Percentiles rank a stretch among this genome's conserved stretches.
phyloP scores from a whole-genome alignment of 2,329 filamentous ascomycete genomes.

The Zasmidium cellare region DNA sequence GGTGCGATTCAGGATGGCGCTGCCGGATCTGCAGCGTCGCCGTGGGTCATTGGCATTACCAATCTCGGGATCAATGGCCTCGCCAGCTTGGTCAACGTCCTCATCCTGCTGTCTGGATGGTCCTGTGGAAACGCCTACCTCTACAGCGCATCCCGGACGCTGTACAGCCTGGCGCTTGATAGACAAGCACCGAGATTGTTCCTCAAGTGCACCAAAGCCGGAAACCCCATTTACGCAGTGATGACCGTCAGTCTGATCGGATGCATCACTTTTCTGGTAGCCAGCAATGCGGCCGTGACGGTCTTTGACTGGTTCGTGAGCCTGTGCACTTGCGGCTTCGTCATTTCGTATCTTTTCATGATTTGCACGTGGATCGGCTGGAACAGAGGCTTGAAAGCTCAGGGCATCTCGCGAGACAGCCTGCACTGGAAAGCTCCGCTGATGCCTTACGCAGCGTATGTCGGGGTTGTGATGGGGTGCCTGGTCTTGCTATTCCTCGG shows the following conservation, averaged over 20 bases:
- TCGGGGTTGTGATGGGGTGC: conserved; percentile 2
- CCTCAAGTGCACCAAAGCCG: conserved; percentile 43
- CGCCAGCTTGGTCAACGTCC: conserved; percentile 65
- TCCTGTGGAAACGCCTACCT: conserved; percentile 57
- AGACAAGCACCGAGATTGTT: conserved; percentile 61
- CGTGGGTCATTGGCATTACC: conserved; percentile 52
- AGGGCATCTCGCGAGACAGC: conserved; percentile 4
- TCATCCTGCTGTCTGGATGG: conserved; percentile 65
- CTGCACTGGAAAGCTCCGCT: conserved; percentile 7
- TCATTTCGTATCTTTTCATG: conserved; percentile 52
- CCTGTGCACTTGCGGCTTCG: conserved; percentile 54
- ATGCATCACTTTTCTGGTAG: conserved; percentile 69
- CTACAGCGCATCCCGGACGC: conserved; percentile 52
- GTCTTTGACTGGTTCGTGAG: conserved; percentile 72
- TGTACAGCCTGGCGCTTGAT: conserved; percentile 58
- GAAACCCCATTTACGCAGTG: conserved; percentile 74
- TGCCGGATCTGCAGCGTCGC: conserved; percentile 40
- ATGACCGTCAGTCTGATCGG: conserved; percentile 63
- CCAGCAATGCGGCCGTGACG: conserved; percentile 58
- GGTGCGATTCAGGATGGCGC: conserved; percentile 10
- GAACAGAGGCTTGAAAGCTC: conserved; percentile 5
- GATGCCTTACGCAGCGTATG: conserved; percentile 11
- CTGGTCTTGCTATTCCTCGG: conserved; percentile 10
- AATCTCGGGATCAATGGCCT: conserved; percentile 60
- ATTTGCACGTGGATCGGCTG: conserved; percentile 40